Percentiles rank a stretch among this genome's conserved stretches.
phyloP scores from a whole-genome alignment of 768 basidiomycete genomes.

The Trametes coccinea region DNA sequence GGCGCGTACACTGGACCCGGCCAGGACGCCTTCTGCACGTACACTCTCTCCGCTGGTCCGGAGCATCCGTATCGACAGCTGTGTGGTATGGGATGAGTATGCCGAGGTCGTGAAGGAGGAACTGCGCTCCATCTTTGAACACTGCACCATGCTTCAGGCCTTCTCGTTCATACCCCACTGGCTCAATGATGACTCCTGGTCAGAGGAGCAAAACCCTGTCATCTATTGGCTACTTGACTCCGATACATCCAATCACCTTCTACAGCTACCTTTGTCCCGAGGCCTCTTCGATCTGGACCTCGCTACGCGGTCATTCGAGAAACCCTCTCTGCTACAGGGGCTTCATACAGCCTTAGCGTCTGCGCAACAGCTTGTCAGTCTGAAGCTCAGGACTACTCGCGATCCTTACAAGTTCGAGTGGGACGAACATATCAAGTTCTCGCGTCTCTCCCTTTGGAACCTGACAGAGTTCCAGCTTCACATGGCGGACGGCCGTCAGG shows the following conservation, averaged over 20 bases:
- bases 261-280: not conserved
- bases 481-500: not conserved
- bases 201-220: not conserved
- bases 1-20: slow-evolving; percentile 10
- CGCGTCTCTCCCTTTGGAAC: no score
- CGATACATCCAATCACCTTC: not conserved
- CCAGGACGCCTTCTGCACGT: not conserved
- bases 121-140: not conserved
- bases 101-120: slow-evolving; percentile 4
- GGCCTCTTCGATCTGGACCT: not conserved
- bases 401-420: no score
- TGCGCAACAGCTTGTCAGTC: not conserved
- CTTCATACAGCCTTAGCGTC: not conserved
- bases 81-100: slow-evolving; percentile 7
- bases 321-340: not conserved
- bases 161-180: slow-evolving; percentile 1
- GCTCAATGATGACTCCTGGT: not conserved
- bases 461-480: not conserved
- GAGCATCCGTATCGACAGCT: slow-evolving; percentile 11
- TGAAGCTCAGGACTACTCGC: not conserved
- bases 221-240: not conserved
- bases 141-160: not conserved
- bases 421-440: no score
- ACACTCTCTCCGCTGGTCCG: not conserved
- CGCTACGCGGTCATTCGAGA: not conserved